Conservation (phyloP, 164 flowering plant genomes). For the Stephania japonica region DNA sequence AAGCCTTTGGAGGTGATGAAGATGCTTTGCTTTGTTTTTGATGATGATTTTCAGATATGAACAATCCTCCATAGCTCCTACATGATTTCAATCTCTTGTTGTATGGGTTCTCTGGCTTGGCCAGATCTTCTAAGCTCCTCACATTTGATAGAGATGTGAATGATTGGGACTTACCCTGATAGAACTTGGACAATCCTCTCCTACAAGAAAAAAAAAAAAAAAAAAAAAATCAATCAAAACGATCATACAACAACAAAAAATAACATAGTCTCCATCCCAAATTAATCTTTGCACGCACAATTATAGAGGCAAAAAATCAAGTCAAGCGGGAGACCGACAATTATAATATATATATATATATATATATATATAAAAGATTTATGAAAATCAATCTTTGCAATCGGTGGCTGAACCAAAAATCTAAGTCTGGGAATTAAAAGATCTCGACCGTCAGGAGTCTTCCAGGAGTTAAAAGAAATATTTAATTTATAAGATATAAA, state of each 20-base stretch:
- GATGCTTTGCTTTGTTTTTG: background rate
- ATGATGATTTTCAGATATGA: background rate
- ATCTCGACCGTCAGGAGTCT: too few relatives aligned
- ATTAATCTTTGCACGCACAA: too few relatives aligned
- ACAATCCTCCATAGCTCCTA: conserved; percentile 25
- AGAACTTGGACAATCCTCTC: conserved; percentile 42
- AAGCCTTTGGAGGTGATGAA: background rate
- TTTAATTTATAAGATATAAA: too few relatives aligned
- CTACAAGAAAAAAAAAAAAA: too few relatives aligned
- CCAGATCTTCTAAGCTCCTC: conserved; percentile 34
- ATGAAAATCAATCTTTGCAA: background rate
- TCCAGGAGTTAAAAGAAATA: too few relatives aligned
- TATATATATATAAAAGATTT: background rate
- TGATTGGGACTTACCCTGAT: conserved; percentile 43
- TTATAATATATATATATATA: too few relatives aligned
- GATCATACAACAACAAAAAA: too few relatives aligned
- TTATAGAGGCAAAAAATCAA: too few relatives aligned
- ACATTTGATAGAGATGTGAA: conserved; percentile 34
- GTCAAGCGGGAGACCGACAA: background rate
- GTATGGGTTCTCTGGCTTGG: conserved; percentile 34
- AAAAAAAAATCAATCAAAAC: too few relatives aligned
- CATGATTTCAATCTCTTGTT: conserved; percentile 33
- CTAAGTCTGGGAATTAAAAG: background rate
- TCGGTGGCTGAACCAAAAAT: background rate
- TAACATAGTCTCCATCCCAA: too few relatives aligned